Base-by-base conservation (phyloP, 176 grass and related monocot species). In the Bolboschoenus planiculmis region DNA sequence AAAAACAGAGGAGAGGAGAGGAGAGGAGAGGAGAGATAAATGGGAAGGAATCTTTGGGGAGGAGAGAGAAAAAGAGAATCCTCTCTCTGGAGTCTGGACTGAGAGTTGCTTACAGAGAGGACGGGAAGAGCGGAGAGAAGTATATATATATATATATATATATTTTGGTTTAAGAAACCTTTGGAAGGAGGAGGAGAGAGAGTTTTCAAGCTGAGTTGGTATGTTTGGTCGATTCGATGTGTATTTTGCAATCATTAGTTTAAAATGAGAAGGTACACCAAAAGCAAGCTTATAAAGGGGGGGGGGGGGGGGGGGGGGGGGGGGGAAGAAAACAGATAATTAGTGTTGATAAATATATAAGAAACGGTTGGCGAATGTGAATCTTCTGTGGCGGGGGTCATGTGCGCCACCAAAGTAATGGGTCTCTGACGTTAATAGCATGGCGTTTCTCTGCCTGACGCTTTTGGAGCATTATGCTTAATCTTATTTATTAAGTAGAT, bases 121-220 rank as follows among this genome's bases (percentile, higher is more conserved):
- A 31, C 23, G 27, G 4, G 54, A 51, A 56, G 24, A 53, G 50
- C 6, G 23, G 44, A 74, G n/a, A 33, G 5, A 40, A 3, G 5
- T 40, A 40, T 40, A 40, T 40, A 40, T 40, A 40, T 40, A 1
- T 40, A 40, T 50, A 50, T 47, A 59, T 84, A 37, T 84, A 84
- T 84, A 21, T 83, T 30, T 72, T 83, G 30, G 43, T 47, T 29
- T 64, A 71, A 42, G 81, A 83, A 71, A 54, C 60, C 34, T 79
- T 79, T 57, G 51, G 47, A 37, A 79, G 77, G n/a, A 58, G 73
- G 35, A 26, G 40, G 26, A 14, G 50, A 53, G 50, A 15, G 0
- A 78, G 31, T 63, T 63, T 62, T 23, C 11, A 74, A 26, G 40
- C 9, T 47, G 40, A 3, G 40, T 47, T 74, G 70, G 39, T 46